Conservation (phyloP, 805 yeast species). For the Priceomyces castillae region DNA sequence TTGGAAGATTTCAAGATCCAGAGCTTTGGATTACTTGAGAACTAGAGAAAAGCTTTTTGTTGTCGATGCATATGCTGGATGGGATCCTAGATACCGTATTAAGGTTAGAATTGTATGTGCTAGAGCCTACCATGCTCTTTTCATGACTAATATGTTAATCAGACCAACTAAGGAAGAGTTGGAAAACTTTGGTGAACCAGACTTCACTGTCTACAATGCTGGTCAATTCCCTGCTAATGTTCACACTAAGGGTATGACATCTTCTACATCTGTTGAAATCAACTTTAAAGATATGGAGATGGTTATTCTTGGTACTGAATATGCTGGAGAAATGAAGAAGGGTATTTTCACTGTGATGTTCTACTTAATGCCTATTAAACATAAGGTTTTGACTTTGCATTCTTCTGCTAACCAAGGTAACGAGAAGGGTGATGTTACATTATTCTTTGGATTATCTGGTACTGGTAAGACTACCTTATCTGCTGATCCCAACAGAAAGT, state of each 20-base stretch:
- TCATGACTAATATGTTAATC: conserved; percentile 97
- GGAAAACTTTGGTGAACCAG: conserved; percentile 91
- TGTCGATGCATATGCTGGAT: conserved; percentile 96
- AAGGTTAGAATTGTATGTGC: conserved; percentile 96
- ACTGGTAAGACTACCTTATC: conserved; percentile 97
- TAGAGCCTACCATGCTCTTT: conserved; percentile 96
- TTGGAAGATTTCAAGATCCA: conserved; percentile 92
- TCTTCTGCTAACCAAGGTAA: conserved; percentile 93
- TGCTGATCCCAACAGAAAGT: conserved; percentile 90
- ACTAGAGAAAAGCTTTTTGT: conserved; percentile 92
- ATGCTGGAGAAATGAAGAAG: conserved; percentile 99
- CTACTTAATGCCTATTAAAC: conserved; percentile 94
- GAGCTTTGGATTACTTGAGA: conserved; percentile 95
- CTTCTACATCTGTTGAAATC: conserved; percentile 91
- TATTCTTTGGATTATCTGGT: conserved; percentile 96
- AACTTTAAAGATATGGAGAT: conserved; percentile 97
- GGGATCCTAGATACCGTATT: conserved; percentile 98
- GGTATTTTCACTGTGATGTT: conserved; percentile 99
- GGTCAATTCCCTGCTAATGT: conserved; percentile 98
- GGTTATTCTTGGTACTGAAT: conserved; percentile 98
- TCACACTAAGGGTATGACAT: conserved; percentile 96
- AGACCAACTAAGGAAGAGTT: conserved; percentile 91
- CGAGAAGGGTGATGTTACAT: conserved; percentile 78
- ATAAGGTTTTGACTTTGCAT: conserved; percentile 88
- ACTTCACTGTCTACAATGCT: conserved; percentile 96